Percentiles rank a stretch among this genome's conserved stretches.
phyloP scores from a whole-genome alignment of 2,329 filamentous ascomycete species.

The Albophoma yamanashiensis region DNA sequence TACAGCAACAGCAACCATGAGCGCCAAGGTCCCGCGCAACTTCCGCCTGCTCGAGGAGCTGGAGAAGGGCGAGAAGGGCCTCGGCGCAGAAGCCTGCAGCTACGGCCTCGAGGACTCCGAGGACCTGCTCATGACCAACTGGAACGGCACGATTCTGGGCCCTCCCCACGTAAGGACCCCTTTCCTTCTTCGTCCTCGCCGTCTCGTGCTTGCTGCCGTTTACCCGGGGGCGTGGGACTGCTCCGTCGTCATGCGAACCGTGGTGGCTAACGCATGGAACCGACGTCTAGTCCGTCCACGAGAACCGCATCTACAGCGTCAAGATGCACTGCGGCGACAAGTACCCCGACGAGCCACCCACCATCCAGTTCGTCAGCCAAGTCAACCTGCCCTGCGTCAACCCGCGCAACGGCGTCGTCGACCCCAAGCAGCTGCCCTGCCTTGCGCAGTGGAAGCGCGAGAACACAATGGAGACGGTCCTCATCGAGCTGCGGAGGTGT shows the following conservation, averaged over 20 bases:
- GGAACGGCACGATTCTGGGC: constrained; percentile 95
- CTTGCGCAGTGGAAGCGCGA: constrained; percentile 85
- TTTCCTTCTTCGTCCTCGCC: neutral
- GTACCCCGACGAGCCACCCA: constrained; percentile 83
- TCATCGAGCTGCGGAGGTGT: constrained; percentile 75
- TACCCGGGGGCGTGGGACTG: neutral
- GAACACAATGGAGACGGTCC: constrained; percentile 88
- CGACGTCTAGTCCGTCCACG: constrained; percentile 66
- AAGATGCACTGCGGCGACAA: constrained; percentile 88
- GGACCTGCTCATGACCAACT: constrained; percentile 94
- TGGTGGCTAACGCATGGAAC: neutral
- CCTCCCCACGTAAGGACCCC: constrained; percentile 74
- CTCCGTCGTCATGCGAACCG: neutral
- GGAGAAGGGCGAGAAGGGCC: constrained; percentile 96
- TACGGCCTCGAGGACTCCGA: constrained; percentile 92
- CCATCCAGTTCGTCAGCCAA: constrained; percentile 85
- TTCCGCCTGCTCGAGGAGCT: constrained; percentile 95
- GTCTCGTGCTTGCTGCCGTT: neutral
- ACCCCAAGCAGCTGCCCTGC: constrained; percentile 73
- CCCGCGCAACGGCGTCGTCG: constrained; percentile 68
- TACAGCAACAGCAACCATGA: constrained; percentile 14
- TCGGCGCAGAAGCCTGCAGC: constrained; percentile 92
- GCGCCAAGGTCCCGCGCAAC: constrained; percentile 72
- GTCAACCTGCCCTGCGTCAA: constrained; percentile 97
- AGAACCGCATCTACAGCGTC: constrained; percentile 98